Evolutionary conservation across 495 filamentous ascomycete species (phyloP).

Genomic region (Sphaerosporella brunnea): DNA sequence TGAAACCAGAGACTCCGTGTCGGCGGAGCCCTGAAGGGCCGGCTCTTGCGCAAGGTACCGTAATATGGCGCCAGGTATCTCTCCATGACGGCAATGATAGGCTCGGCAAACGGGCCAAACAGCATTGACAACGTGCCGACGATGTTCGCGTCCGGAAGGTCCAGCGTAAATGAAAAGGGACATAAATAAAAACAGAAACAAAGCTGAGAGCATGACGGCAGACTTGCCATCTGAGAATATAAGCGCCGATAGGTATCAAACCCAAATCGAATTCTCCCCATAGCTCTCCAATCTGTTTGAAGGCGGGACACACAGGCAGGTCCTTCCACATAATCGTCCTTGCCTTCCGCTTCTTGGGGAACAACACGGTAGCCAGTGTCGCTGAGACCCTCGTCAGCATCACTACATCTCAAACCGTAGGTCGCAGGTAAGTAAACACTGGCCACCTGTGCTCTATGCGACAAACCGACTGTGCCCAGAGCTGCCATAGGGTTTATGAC

Average conservation of each 20-base stretch:
- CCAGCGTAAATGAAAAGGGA: not conserved
- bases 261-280: constrained; percentile 85
- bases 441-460: too few relatives aligned
- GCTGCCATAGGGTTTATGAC: not conserved
- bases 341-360: constrained; percentile 39
- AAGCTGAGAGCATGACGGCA: not conserved
- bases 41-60: not conserved
- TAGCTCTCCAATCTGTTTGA: constrained; percentile 64
- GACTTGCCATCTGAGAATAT: constrained; percentile 46
- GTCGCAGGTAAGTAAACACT: too few relatives aligned
- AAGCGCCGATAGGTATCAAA: constrained; percentile 88
- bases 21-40: too few relatives aligned
- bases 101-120: not conserved
- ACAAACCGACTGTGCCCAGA: not conserved
- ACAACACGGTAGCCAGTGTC: constrained; percentile 70
- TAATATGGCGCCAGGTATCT: too few relatives aligned
- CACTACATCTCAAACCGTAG: constrained; percentile 10
- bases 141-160: not conserved
- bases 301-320: constrained; percentile 67
- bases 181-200: not conserved
- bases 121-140: not conserved
- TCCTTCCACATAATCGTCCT: constrained; percentile 54
- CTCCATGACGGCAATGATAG: not conserved
- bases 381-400: constrained; percentile 17
- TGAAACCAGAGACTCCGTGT: too few relatives aligned